Conservation (phyloP, 192 early-diverging fungal genomes). For the Phlyctochytrium arcticum region DNA sequence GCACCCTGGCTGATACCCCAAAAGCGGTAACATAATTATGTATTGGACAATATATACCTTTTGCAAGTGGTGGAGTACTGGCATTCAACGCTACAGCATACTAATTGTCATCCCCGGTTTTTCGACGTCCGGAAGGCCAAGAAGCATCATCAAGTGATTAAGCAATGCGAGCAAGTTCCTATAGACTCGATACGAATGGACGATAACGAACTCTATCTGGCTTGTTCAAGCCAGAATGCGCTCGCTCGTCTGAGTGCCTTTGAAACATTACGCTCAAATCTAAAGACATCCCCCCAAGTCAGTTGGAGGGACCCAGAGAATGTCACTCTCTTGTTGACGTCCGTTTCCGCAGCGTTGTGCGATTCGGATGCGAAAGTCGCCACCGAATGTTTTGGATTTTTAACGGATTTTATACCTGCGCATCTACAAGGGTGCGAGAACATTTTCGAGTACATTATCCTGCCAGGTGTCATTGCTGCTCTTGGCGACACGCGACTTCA, state of each 20-base stretch:
- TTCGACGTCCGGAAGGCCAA: too few species aligned
- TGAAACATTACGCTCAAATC: conserved; percentile 3
- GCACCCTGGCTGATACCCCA: too few species aligned
- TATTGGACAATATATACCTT: too few species aligned
- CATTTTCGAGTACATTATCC: conserved; percentile 3
- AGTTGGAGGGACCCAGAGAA: not conserved
- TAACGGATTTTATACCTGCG: conserved; percentile 4
- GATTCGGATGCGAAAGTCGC: conserved; percentile 13
- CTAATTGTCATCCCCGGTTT: too few species aligned
- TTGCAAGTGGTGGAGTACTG: too few species aligned
- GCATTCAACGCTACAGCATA: too few species aligned
- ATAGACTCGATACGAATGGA: too few species aligned
- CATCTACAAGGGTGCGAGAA: conserved; percentile 1
- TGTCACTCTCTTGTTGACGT: not conserved
- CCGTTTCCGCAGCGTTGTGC: conserved; percentile 2
- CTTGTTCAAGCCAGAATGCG: conserved; percentile 4
- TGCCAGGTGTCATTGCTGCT: conserved; percentile 3
- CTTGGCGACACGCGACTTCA: conserved; percentile 13
- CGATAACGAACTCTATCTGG: not conserved
- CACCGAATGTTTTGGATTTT: conserved; percentile 4
- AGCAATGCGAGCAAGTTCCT: too few species aligned
- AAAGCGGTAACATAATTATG: too few species aligned
- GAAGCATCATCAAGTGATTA: too few species aligned
- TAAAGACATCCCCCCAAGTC: not conserved
- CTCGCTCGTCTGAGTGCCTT: conserved; percentile 13